Percentiles rank a stretch among this genome's conserved stretches.
Conservation (phyloP, 208 protist species). For the Phytomonas serpens region DNA sequence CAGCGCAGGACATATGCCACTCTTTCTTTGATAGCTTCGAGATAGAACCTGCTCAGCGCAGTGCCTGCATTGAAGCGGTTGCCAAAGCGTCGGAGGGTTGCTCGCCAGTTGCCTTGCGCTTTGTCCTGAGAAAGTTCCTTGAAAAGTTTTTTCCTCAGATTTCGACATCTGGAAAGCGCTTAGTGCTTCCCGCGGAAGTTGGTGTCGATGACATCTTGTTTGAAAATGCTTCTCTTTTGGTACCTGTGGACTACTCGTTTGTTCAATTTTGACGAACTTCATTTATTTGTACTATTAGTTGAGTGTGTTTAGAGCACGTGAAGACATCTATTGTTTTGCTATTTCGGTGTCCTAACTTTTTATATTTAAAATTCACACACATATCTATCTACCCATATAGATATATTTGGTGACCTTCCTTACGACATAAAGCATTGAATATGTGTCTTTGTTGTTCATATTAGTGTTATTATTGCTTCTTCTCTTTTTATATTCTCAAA, state of each 20-base stretch:
- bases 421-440: not conserved
- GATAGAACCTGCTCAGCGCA: not conserved
- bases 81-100: slow-evolving; percentile 26
- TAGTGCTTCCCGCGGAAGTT: not conserved
- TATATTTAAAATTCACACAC: not conserved
- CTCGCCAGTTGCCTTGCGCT: slow-evolving; percentile 36
- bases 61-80: not conserved
- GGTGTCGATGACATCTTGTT: not conserved
- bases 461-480: not conserved
- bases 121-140: slow-evolving; percentile 51
- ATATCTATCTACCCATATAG: too few species aligned
- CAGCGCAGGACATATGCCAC: slow-evolving; percentile 33
- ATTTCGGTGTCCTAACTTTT: not conserved
- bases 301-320: not conserved
- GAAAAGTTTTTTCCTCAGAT: slow-evolving; percentile 21
- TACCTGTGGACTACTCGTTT: not conserved
- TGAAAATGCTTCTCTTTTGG: not conserved
- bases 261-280: not conserved
- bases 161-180: not conserved
- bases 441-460: not conserved
- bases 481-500: not conserved
- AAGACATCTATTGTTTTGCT: not conserved
- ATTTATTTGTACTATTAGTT: not conserved
- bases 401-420: not conserved
- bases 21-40: slow-evolving; percentile 55